Percentiles rank a stretch among this genome's conserved stretches.
These are phyloP conservation scores for Rhypophila decipiens DNA, from an alignment of 495 filamentous ascomycete species.

Conservation along the genomic window DNA sequence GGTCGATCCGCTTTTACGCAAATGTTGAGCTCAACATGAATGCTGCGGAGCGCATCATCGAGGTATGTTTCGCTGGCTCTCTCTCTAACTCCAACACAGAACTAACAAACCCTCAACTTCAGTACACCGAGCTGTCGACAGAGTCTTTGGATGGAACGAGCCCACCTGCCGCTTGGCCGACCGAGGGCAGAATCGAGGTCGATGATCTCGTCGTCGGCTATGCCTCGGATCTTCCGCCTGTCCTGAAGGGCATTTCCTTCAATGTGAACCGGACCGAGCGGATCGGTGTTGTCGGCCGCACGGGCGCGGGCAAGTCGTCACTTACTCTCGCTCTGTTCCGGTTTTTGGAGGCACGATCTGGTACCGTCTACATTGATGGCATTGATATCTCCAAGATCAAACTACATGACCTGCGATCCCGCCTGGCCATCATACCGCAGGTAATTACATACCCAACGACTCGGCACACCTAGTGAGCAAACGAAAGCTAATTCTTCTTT, in stretches of 20 bases:
- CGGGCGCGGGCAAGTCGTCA: constrained; percentile 82
- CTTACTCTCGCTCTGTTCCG: constrained; percentile 78
- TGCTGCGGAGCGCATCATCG: constrained; percentile 71
- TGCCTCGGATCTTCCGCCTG: constrained; percentile 66
- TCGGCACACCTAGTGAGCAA: not conserved
- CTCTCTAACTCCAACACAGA: too few relatives aligned
- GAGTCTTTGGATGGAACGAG: constrained; percentile 56
- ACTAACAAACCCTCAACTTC: not conserved
- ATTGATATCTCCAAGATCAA: constrained; percentile 70
- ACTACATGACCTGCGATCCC: constrained; percentile 63
- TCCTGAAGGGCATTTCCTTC: constrained; percentile 71
- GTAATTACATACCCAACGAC: constrained; percentile 3
- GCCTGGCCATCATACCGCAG: constrained; percentile 79
- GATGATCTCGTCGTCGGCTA: constrained; percentile 68
- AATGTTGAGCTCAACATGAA: constrained; percentile 79
- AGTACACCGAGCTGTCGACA: constrained; percentile 62
- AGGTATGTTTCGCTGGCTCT: constrained; percentile 39
- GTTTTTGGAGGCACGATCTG: constrained; percentile 67
- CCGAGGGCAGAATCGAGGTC: constrained; percentile 68
- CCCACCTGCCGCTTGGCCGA: constrained; percentile 75
- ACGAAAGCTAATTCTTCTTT: not conserved
- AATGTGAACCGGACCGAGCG: constrained; percentile 64
- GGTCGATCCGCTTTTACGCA: constrained; percentile 55
- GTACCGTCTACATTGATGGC: constrained; percentile 68
- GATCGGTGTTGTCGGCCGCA: constrained; percentile 78